Conservation (phyloP, 805 yeast species). For the Pichia californica region DNA sequence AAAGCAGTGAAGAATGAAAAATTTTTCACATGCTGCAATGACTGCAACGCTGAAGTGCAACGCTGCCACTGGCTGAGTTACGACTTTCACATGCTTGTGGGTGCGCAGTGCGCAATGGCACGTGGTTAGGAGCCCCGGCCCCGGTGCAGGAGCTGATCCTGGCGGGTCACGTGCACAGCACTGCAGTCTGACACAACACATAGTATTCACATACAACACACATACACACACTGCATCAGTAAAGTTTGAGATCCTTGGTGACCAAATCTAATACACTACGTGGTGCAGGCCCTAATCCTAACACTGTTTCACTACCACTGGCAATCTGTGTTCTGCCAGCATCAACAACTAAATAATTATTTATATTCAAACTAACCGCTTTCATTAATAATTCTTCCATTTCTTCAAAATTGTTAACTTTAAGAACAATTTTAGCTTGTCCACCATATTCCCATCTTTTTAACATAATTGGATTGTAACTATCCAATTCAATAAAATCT, state of each 20-base stretch:
- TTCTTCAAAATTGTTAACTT: constrained; percentile 60
- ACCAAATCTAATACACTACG: constrained; percentile 69
- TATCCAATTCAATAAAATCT: constrained; percentile 41
- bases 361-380: constrained; percentile 74
- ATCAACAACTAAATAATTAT: constrained; percentile 79
- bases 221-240: too few relatives aligned
- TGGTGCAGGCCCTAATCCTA: constrained; percentile 98
- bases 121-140: too few relatives aligned
- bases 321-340: constrained; percentile 97
- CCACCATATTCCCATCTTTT: constrained; percentile 77
- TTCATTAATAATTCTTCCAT: constrained; percentile 73
- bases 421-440: constrained; percentile 88
- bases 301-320: constrained; percentile 92
- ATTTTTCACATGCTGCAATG: too few relatives aligned
- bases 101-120: too few relatives aligned
- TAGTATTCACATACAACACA: too few relatives aligned
- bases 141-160: too few relatives aligned
- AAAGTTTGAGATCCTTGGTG: constrained; percentile 72
- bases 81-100: too few relatives aligned
- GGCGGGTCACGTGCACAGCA: too few relatives aligned
- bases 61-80: too few relatives aligned
- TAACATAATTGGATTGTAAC: constrained; percentile 57
- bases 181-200: too few relatives aligned
- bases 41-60: too few relatives aligned
- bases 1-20: too few relatives aligned